A percentile compares a stretch with the other conserved stretches of the same genome.
Conservation (phyloP, 345 rosid species). For the Pelargonium nanum region DNA sequence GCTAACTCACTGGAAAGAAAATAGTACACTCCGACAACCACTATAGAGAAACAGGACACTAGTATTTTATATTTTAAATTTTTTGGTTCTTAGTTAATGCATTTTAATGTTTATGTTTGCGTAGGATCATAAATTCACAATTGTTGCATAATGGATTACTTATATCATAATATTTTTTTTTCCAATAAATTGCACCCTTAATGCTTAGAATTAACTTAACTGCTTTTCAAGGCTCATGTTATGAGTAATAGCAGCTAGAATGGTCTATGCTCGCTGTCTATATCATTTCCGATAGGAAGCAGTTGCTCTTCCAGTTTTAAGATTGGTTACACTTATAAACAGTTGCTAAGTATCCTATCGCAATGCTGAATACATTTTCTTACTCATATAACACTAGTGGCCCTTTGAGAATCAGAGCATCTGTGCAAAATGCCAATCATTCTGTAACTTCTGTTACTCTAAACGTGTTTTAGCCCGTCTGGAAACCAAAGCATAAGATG, state of each 20-base stretch:
- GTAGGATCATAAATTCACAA: neutral
- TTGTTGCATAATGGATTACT: neutral
- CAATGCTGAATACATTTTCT: too few species aligned
- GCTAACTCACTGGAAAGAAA: too few species aligned
- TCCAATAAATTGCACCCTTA: neutral
- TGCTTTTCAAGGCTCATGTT: neutral
- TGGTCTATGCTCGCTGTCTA: neutral
- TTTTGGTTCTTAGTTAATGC: neutral
- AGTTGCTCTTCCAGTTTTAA: too few species aligned
- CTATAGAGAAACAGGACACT: too few species aligned
- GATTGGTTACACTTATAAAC: too few species aligned
- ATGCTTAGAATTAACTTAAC: neutral
- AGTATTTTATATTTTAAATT: too few species aligned
- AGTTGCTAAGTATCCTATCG: too few species aligned
- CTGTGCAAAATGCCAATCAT: neutral
- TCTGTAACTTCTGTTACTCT: neutral
- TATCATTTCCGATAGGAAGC: neutral
- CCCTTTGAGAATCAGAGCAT: neutral
- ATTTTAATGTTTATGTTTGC: neutral
- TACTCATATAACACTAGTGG: neutral
- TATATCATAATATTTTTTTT: too few species aligned
- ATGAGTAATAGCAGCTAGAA: neutral
- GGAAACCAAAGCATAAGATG: neutral
- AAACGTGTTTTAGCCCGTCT: neutral
- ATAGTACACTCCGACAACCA: too few species aligned